Base-by-base conservation (phyloP, 768 basidiomycete species). In the Mycena amicta region DNA sequence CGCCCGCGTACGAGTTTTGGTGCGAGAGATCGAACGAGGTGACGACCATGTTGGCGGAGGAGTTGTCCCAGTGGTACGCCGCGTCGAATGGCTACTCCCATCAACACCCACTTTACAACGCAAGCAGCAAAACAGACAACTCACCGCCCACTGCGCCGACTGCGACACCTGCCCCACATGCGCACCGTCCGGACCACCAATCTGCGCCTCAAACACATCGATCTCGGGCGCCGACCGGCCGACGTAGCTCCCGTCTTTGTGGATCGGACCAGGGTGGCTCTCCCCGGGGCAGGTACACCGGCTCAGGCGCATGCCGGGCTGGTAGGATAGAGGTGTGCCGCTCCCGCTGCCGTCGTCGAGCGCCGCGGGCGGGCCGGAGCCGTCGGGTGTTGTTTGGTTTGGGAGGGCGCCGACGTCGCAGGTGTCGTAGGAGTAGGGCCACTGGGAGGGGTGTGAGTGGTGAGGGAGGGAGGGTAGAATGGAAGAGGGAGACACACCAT, bases 61-160 rank as follows among this genome's bases (percentile, higher is more conserved):
- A 82, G 67, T 93, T 90, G 66, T 77, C 70, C 88, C 90, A 92
- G 23, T 67, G 50, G 67, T 94, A 95, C 33, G 71, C 73, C 26
- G 80, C 79, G 68, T 94, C 90, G 77, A 92, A 92, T 1, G 93
- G 93, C 49, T 78, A 87, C 86, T 28, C 5, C 15, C 13, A n/a
- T n/a, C 86, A 90, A 69, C 95, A 93, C 6, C 81, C 87, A 37
- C 90, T 92, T 71, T 93, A 91, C 83, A 84, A n/a, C 85, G n/a
- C n/a, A n/a, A n/a, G n/a, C n/a, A n/a, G n/a, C n/a, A n/a, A n/a
- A n/a, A n/a, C n/a, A n/a, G n/a, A n/a, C n/a, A n/a, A n/a, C n/a
- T n/a, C n/a, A n/a, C n/a, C n/a, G n/a, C 83, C 50, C 8, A 37
- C 8, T 18, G 33, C n/a, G n/a, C n/a, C n/a, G n/a, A n/a, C n/a